Base-by-base conservation (phyloP, 768 basidiomycete genomes). In the Sutorius australiensis region DNA sequence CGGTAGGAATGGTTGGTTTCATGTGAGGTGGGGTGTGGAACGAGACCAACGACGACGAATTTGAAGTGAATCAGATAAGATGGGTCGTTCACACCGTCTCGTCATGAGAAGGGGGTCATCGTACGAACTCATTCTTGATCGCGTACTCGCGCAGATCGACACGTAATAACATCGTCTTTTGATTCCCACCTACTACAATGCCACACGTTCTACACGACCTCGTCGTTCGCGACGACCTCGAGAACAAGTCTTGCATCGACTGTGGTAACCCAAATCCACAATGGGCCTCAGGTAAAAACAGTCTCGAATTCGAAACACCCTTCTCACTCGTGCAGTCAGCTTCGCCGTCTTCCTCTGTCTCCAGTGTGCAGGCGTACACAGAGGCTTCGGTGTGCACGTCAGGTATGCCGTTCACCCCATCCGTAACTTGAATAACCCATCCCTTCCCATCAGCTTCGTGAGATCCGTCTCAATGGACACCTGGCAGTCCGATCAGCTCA, bases 381-480 rank as follows among this genome's bases (percentile, higher is more conserved):
- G 91, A 73, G 87, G 91, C 3, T 92, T 97, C 65, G 95, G 95
- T 39, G 94, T 97, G 14, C 95, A 98, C 70, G 83, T 98, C 67
- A 90, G 87, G 89, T 76, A 55, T 14, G 1, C 7, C 34, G 5
- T 28, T 24, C 2, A 2, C 37, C 45, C 14, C 45, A 19, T 17
- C n/a, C 48, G 2, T 28, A 47, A 10, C 46, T 6, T 16, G 31
- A 14, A 34, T 46, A 8, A 42, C 47, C 30, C 33, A 11, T 34
- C 39, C 49, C 51, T 38, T 38, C 16, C 51, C 63, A 44, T 40
- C 71, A 91, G 89, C 68, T 95, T 94, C 71, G 91, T 95, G 50
- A 80, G 94, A 67, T 92, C 90, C 38, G 83, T 94, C 58, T 93
- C 93, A 49, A 98, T 97, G 95, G 95, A 97, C 72, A 89, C 92